Evolutionary conservation across 257 asterid genomes (phyloP).

Genomic region (Ilex asprella): DNA sequence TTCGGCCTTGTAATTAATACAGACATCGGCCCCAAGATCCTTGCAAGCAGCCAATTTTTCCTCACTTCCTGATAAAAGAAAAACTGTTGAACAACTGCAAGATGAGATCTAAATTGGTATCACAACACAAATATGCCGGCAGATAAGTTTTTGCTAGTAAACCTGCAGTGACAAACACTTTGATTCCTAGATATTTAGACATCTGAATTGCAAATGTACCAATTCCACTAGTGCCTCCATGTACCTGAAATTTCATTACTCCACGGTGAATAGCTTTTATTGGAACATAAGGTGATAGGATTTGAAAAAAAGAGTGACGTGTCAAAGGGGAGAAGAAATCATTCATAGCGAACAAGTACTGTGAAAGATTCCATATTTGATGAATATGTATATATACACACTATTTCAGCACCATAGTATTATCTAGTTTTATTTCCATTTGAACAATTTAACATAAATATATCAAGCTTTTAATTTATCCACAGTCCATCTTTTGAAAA

Average conservation of each 20-base stretch:
- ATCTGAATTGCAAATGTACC: slow-evolving; percentile 96
- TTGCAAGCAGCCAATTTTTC: slow-evolving; percentile 90
- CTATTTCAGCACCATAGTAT: too few species aligned
- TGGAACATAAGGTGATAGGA: neutral
- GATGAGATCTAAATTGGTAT: neutral
- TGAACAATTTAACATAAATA: too few species aligned
- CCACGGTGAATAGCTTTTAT: neutral
- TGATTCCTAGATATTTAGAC: slow-evolving; percentile 67
- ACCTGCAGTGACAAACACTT: slow-evolving; percentile 96
- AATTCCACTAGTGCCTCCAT: slow-evolving; percentile 98
- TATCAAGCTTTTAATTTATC: too few species aligned
- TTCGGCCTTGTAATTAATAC: slow-evolving; percentile 89
- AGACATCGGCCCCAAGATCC: slow-evolving; percentile 90
- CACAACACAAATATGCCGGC: slow-evolving; percentile 1
- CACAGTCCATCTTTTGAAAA: too few species aligned
- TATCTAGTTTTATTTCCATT: too few species aligned
- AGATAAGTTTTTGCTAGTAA: neutral
- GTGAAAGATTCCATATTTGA: too few species aligned
- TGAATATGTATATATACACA: too few species aligned
- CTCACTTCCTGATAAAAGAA: slow-evolving; percentile 56
- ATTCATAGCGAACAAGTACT: too few species aligned
- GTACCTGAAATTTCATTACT: slow-evolving; percentile 50
- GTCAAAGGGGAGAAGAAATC: neutral
- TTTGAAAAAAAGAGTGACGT: neutral
- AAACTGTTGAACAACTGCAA: neutral